Evolutionary conservation across 495 filamentous ascomycete genomes (phyloP), one percentile per base, ranked within the genome.

Genomic region (Stereocaulon alpinum): DNA sequence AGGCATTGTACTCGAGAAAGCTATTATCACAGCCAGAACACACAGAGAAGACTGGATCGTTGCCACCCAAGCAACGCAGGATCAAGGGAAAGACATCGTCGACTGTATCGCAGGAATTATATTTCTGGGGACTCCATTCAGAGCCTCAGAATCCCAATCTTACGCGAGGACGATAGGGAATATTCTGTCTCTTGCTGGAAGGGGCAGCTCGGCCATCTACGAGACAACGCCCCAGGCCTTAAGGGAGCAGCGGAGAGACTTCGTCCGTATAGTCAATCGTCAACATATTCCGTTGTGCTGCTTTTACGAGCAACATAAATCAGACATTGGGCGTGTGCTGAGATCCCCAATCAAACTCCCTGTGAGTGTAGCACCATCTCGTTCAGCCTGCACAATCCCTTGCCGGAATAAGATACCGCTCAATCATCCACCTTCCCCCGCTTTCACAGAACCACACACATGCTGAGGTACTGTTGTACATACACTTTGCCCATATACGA

Each of bases 271-370:
- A 6, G 52, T 55, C 9, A 55, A 55, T 17, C 34, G 34, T 9
- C 34, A 40, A 27, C 40, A 37, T 6, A 55, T 55, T 17, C 52
- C 52, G 14, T 27, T 55, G 7, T 27, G 24, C 15, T 55, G 52
- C 40, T 55, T 55, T 17, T 55, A 41, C 18, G 52, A 42, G 18
- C 52, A 55, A 40, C 52, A 55, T 32, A 55, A 40, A 14, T 40
- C 52, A 3, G 17, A 55, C 14, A 40, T 55, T 42, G 52, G 17
- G 14, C 34, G 24, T 11, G 52, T 42, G 9, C 11, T 55, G 6
- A 27, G 20, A 22, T 40, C 24, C n/a, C 34, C 43, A 5, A 45
- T 45, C 11, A 45, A n/a, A 45, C 43, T 2, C 9, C 6, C 9
- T 24, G 43, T 45, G 22, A 45, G 43, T 22, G 10, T 20, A 10